Conservation (phyloP, 192 early-diverging fungal genomes). For the Fimicolochytrium jonesii region DNA sequence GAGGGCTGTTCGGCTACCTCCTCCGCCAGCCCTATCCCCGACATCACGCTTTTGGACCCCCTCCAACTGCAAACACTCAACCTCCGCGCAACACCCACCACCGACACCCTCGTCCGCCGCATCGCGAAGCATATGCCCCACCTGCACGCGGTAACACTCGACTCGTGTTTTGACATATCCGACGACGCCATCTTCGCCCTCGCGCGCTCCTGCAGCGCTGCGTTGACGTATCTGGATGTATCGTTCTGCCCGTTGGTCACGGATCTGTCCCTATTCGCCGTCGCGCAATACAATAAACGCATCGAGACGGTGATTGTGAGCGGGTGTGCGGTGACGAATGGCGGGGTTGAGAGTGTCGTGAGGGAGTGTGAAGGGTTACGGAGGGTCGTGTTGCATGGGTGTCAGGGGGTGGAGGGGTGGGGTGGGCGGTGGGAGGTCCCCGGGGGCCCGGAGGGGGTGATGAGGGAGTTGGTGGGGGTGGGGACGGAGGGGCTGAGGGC, state of each 20-base stretch:
- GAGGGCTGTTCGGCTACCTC: slow-evolving; percentile 9
- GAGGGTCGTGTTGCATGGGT: neutral
- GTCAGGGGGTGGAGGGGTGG: neutral
- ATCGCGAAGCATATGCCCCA: neutral
- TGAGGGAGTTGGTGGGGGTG: too few relatives aligned
- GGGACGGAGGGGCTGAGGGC: too few relatives aligned
- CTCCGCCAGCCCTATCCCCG: neutral
- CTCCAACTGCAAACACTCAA: neutral
- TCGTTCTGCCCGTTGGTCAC: neutral
- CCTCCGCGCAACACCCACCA: neutral
- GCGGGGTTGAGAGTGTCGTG: neutral
- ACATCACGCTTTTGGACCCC: neutral
- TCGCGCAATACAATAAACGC: neutral
- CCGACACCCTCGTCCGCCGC: neutral
- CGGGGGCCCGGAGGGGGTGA: neutral
- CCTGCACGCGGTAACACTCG: neutral
- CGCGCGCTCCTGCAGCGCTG: neutral
- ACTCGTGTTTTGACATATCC: neutral
- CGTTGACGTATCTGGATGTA: neutral
- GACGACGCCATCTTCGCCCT: neutral
- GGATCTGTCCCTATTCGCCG: neutral
- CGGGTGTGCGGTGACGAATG: neutral
- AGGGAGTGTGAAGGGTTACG: neutral
- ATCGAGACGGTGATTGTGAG: neutral
- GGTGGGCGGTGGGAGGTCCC: neutral